These are phyloP conservation scores for Mucor irregularis DNA, from an alignment of 371 early-diverging fungal genomes.

Conservation along the genomic window DNA sequence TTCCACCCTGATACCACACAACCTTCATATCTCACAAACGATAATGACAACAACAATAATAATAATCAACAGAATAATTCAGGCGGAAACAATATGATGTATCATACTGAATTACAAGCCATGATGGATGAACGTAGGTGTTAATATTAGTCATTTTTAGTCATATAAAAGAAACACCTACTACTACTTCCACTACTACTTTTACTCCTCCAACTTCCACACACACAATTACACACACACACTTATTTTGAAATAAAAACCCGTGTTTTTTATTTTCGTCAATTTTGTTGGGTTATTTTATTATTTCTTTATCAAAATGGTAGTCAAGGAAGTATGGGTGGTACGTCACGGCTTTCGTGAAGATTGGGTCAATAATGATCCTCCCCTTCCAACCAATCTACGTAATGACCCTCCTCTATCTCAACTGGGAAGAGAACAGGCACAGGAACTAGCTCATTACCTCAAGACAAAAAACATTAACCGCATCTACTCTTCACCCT, in stretches of 20 bases:
- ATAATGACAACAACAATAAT: conserved; percentile 2
- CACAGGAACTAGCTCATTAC: conserved; percentile 27
- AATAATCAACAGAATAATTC: conserved; percentile 8
- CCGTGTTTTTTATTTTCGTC: too few relatives aligned
- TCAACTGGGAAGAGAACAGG: conserved; percentile 32
- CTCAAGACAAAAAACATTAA: conserved; percentile 32
- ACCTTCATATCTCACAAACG: background rate
- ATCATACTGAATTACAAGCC: conserved; percentile 14
- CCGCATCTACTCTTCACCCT: conserved; percentile 38
- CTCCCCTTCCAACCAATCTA: conserved; percentile 29
- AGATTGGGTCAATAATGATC: conserved; percentile 36
- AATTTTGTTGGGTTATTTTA: too few relatives aligned
- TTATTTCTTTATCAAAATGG: conserved; percentile 4
- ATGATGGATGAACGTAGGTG: conserved; percentile 20
- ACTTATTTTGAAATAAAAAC: too few relatives aligned
- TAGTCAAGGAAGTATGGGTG: conserved; percentile 35
- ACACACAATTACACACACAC: too few relatives aligned
- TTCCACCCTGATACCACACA: conserved; percentile 14
- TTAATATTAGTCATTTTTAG: background rate
- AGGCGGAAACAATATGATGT: background rate
- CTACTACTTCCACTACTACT: too few relatives aligned
- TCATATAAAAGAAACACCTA: too few relatives aligned
- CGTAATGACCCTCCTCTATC: conserved; percentile 36
- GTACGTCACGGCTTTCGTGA: conserved; percentile 42
- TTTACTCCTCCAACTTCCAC: too few relatives aligned